Conservation (phyloP, 2,329 filamentous ascomycete genomes). For the Lecanicillium sp. region DNA sequence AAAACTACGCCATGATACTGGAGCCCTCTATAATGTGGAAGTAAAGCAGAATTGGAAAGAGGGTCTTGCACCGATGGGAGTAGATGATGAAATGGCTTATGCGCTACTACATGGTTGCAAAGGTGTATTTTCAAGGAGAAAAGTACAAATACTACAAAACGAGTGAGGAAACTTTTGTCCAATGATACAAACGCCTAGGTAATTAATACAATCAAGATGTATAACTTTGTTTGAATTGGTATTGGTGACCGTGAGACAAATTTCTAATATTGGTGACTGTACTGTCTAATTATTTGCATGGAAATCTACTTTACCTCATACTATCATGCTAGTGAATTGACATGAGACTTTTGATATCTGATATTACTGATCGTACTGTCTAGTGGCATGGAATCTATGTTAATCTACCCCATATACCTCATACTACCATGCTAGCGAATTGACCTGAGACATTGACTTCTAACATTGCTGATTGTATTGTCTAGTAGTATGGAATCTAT, state of each 20-base stretch:
- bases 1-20: conserved; percentile 1
- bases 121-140: not conserved
- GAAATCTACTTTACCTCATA: too few relatives aligned
- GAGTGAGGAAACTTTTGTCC: too few relatives aligned
- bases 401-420: too few relatives aligned
- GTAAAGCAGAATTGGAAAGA: not conserved
- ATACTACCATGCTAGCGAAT: conserved; percentile 1
- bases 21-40: conserved; percentile 6
- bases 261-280: too few relatives aligned
- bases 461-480: not conserved
- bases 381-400: too few relatives aligned
- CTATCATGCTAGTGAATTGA: not conserved
- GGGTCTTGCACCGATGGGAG: not conserved
- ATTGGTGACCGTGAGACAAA: too few relatives aligned
- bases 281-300: too few relatives aligned
- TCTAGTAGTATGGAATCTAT: too few relatives aligned
- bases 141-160: too few relatives aligned
- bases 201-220: not conserved
- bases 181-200: too few relatives aligned
- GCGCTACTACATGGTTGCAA: not conserved
- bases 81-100: not conserved
- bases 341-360: not conserved
- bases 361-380: too few relatives aligned
- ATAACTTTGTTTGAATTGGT: too few relatives aligned
- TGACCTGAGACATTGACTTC: conserved; percentile 1